Base-by-base conservation (phyloP, 1,284 basidiomycete genomes). In the Mycena sp. region DNA sequence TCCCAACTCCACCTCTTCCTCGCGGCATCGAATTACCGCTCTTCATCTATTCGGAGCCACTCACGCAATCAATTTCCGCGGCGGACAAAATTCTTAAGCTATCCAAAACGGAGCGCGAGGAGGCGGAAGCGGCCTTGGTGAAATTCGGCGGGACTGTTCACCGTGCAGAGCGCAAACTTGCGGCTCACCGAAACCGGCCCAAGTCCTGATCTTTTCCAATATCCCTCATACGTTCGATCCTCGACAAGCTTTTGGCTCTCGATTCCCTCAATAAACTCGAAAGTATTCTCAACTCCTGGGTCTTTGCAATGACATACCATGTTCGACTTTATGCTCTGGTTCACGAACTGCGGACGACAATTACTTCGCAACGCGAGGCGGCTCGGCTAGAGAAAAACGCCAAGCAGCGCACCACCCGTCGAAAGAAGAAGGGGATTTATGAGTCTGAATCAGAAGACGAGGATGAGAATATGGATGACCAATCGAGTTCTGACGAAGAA, bases 201-300 rank as follows among this genome's bases (percentile, higher is more conserved):
- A 57, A 38, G n/a, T 57, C 55, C 11, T 57, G 44, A 2, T 57
- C 25, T 35, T 57, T 57, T 16, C 55, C 55, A 12, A 12, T 28
- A 2, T 35, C 29, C 16, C 48, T 46, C 16, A 25, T 50, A 6
- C 28, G 29, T 32, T 10, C 48, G 28, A 19, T 50, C n/a, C 28
- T 50, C 11, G 19, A 50, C 48, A 32, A 32, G 16, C 28, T 50
- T 35, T 12, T 50, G 14, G n/a, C 6, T 11, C 28, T 50, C 6
- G 48, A 50, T 29, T 32, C 48, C 7, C 16, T 50, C 17, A 17
- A 26, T 6, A 14, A 19, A 35, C 11, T 50, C 4, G 48, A 50
- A 23, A 26, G 6, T n/a, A 2, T 50, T 2, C n/a, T 32, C 12
- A 3, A 12, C 3, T 5, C 28, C 4, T 50, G 48, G 46, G 48